These are phyloP conservation scores for Auriscalpium microsporum DNA, from an alignment of 768 basidiomycete species.

Conservation along the genomic window DNA sequence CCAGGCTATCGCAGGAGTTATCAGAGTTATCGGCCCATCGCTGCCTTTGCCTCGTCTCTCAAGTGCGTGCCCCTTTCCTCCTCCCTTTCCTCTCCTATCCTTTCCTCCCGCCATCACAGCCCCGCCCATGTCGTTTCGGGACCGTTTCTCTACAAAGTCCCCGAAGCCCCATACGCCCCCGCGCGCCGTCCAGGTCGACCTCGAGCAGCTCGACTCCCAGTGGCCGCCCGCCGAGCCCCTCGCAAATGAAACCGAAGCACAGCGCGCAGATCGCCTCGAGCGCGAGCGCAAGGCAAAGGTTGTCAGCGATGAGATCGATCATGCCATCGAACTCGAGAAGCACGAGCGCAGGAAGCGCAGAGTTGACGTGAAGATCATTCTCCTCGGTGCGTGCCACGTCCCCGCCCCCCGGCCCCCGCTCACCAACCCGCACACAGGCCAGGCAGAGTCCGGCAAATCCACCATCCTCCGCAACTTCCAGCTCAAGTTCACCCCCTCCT, in stretches of 20 bases:
- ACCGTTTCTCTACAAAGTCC: background rate
- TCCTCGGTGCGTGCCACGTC: constrained; percentile 38
- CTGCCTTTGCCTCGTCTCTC: no score
- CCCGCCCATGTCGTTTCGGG: background rate
- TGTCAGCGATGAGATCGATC: constrained; percentile 47
- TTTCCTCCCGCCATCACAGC: no score
- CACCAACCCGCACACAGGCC: constrained; percentile 30
- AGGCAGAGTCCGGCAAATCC: constrained; percentile 62
- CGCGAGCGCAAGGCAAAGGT: constrained; percentile 43
- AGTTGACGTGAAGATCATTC: constrained; percentile 40
- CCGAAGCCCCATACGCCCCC: background rate
- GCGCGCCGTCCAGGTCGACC: constrained; percentile 1
- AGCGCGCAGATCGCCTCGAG: constrained; percentile 31
- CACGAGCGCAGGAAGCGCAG: constrained; percentile 31
- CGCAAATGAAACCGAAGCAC: constrained; percentile 33
- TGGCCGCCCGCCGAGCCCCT: constrained; percentile 27
- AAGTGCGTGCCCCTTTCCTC: no score
- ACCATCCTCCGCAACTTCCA: constrained; percentile 63
- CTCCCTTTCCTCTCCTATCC: no score
- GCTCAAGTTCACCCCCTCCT: constrained; percentile 48
- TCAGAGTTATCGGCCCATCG: no score
- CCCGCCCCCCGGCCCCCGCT: background rate
- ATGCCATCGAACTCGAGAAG: constrained; percentile 38
- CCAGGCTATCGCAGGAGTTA: no score
- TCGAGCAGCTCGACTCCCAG: constrained; percentile 6